Conservation (phyloP, 768 basidiomycete genomes). For the Panaeolus papilionaceus region DNA sequence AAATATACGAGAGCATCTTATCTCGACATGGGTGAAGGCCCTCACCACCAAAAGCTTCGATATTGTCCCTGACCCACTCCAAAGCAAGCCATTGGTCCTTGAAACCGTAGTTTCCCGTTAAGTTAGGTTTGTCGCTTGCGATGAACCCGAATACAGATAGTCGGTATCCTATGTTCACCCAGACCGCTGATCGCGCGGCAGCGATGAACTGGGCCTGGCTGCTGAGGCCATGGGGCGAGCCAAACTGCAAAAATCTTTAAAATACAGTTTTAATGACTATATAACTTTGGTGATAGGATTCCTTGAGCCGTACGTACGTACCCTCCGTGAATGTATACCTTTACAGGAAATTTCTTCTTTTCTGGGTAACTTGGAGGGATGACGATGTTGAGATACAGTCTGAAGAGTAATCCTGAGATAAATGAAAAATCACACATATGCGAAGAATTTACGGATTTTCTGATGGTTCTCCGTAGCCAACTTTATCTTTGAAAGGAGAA, state of each 20-base stretch:
- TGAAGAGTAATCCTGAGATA: constrained; percentile 28
- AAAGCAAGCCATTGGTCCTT: constrained; percentile 85
- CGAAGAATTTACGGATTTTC: constrained; percentile 65
- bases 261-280: not conserved
- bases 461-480: constrained; percentile 69
- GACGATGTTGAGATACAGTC: constrained; percentile 71
- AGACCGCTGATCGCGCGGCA: constrained; percentile 68
- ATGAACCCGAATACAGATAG: constrained; percentile 81
- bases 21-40: not conserved
- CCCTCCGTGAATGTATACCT: constrained; percentile 83
- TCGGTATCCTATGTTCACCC: constrained; percentile 81
- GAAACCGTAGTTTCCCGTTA: constrained; percentile 83
- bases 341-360: constrained; percentile 61
- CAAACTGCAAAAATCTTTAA: constrained; percentile 76
- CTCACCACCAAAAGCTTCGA: constrained; percentile 70
- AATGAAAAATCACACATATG: not conserved
- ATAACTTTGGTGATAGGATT: too few relatives aligned
- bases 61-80: constrained; percentile 75
- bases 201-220: constrained; percentile 73
- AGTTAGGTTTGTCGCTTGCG: constrained; percentile 62
- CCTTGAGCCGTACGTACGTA: constrained; percentile 31
- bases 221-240: constrained; percentile 68
- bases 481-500: constrained; percentile 58
- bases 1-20: not conserved
- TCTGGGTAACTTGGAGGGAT: constrained; percentile 58